Base-by-base conservation (phyloP, 495 filamentous ascomycete species). In the Penicillium bovifimosum region DNA sequence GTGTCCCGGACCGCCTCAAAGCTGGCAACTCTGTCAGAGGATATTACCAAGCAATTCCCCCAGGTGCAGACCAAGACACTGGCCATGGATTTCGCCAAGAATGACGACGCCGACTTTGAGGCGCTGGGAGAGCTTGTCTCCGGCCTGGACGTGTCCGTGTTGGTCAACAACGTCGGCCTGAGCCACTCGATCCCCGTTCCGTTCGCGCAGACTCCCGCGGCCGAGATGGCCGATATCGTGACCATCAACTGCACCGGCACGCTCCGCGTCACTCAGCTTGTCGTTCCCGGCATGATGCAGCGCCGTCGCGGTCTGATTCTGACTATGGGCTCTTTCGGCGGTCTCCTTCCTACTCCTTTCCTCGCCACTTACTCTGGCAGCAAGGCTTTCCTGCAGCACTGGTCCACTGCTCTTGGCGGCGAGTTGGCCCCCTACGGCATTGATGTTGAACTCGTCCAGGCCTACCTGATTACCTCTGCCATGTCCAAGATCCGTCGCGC, bases 311-410 rank as follows among this genome's bases (percentile, higher is more conserved):
- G 95, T 27, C 76, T 99, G 20, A 91, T 99, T 62, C 74, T 99
- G 24, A 99, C 91, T 41, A 96, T 99, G 91, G 95, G 92, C 36
- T 95, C 89, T 35, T 93, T 96, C 63, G 93, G 87, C 51, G 95
- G 92, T 50, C 79, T 90, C 53, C 75, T 93, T 52, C 95, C 95
- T 14, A 96, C 90, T 2, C 95, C 93, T 2, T 82, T 95, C 26
- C 82, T 99, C 13, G 93, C 95, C 17, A 96, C 92, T 6, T 99
- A 99, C 79, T 95, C 88, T 52, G 95, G 95, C 50, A 88, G 83
- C 80, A 99, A 99, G 76, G 92, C 95, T 20, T 99, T 99, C 80
- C 80, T 99, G 51, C 91, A 96, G 69, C 85, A 95, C 66, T 99
- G 95, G 95, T 96, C 89, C 40, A 84, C 82, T 3, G 81, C 95